Base-by-base conservation (phyloP, 208 protist species). In the Trypanosoma avium region DNA sequence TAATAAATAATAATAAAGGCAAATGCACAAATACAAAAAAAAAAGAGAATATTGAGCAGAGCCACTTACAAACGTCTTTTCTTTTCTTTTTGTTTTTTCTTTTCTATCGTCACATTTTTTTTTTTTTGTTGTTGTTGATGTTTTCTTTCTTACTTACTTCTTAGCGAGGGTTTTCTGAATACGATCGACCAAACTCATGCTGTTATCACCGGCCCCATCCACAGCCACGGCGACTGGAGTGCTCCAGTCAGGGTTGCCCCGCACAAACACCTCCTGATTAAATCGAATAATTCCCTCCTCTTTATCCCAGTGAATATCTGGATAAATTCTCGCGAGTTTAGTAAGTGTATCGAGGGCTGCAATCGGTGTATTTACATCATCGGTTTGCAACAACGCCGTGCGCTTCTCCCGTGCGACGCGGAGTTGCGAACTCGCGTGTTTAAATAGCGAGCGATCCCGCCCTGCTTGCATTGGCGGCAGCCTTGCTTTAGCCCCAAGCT, bases 381-480 rank as follows among this genome's bases (percentile, higher is more conserved):
- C 60, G 0, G 64, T 70, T 47, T 70, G 65, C 52, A 91, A 75
- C 26, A 78, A 54, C 36, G 73, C 60, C 40, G 61, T 60, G 17
- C 82, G 80, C 27, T 55, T 64, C 4, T 64, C 56, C 57, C 88
- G 71, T 10, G 82, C 83, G 29, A 79, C 58, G 52, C 90, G 89
- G n/a, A 95, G 68, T 57, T 91, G 72, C 22, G 68, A 75, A 29
- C 67, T 92, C 19, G 81, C 84, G 33, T 89, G 71, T 64, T 92
- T 92, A 43, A 91, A 86, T 32, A 95, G 86, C 29, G 89, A 92
- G 62, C 91, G 87, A 55, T 82, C 83, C n/a, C 79, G 78, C 8
- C 78, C 86, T n/a, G 80, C 76, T 52, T 88, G 79, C 86, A 95
- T 93, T 10, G 90, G 88, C 3, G 90, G 90, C 19, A 95, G 69